Evolutionary conservation across 2,329 filamentous ascomycete genomes (phyloP), one percentile per base, ranked within the genome.

Genomic region (Aspergillus flavus): DNA sequence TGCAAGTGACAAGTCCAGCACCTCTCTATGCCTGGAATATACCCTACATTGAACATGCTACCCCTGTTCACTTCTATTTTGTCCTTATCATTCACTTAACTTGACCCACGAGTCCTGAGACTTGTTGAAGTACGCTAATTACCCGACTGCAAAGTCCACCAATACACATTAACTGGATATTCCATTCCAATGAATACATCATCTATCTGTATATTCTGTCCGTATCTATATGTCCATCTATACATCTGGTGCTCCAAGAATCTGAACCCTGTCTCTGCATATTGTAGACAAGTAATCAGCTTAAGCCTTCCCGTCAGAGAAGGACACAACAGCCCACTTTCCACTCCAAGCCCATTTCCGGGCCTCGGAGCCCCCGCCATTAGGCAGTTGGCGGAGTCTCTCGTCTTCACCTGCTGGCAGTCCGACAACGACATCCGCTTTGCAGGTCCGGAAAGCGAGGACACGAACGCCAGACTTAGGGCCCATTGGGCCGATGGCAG

Each of bases 271-370:
- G 23, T 54, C 39, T 60, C 14, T 30, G 48, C 39, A 39, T 52
- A 19, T 52, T 26, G 10, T 16, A n/a, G 16, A 52, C 26, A 2
- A 52, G 23, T 12, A 23, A 28, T 39, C 21, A 57, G 23, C 21
- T 63, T 48, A 66, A 46, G 64, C 70, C 75, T 91, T 91, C 0
- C 91, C 91, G 69, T 90, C 85, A 53, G 86, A 93, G 72, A 94
- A 93, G 34, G 92, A 93, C 5, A 96, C 89, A n/a, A 98, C 93
- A 6, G 94, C 94, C 91, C 92, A 98, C 79, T 97, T 97, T 48
- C 94, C 94, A 73, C 87, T 91, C 94, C 94, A 98, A 0, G 93
- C 94, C 94, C 94, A 98, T 77, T 92, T 91, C 61, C 95, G 85
- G 28, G 87, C 85, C 61, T 76, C 90, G 78, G 68, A 86, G 65